These are phyloP conservation scores for Acrocalymma vagum DNA, from an alignment of 2,329 filamentous ascomycete genomes.

Conservation along the genomic window DNA sequence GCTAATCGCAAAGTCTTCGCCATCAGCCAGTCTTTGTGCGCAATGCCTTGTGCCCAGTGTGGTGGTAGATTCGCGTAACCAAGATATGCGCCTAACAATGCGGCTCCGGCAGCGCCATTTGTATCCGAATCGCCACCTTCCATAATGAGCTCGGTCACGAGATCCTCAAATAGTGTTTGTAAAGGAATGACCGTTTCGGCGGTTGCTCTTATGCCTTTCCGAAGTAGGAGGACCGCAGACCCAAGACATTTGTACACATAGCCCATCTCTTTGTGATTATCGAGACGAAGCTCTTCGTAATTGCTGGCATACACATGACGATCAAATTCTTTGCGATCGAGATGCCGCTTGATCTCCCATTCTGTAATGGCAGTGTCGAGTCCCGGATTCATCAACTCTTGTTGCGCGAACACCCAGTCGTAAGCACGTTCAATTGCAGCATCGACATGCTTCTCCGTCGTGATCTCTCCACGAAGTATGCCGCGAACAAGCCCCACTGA, in stretches of 20 bases:
- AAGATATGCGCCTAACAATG: conserved; percentile 58
- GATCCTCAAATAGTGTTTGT: conserved; percentile 52
- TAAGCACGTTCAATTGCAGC: conserved; percentile 51
- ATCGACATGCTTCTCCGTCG: conserved; percentile 52
- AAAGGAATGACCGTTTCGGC: neutral
- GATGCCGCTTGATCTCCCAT: conserved; percentile 22
- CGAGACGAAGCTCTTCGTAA: conserved; percentile 54
- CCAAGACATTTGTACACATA: conserved; percentile 65
- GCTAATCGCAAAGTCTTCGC: conserved; percentile 54
- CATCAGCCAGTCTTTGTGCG: conserved; percentile 56
- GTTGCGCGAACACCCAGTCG: conserved; percentile 48
- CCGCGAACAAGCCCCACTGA: conserved; percentile 58
- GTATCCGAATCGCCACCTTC: conserved; percentile 64
- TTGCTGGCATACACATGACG: conserved; percentile 49
- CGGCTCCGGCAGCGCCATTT: conserved; percentile 62
- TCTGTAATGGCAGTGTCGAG: conserved; percentile 32
- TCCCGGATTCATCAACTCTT: conserved; percentile 30
- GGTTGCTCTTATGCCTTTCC: conserved; percentile 46
- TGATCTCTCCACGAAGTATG: conserved; percentile 56
- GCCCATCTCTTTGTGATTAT: conserved; percentile 57
- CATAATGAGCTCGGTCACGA: conserved; percentile 61
- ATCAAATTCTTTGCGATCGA: conserved; percentile 54
- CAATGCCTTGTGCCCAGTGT: conserved; percentile 60
- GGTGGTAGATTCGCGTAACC: conserved; percentile 57
- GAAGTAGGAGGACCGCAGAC: conserved; percentile 55